These are phyloP conservation scores for Backusella parvicylindrica DNA, from an alignment of 192 early-diverging fungal genomes.

Conservation along the genomic window DNA sequence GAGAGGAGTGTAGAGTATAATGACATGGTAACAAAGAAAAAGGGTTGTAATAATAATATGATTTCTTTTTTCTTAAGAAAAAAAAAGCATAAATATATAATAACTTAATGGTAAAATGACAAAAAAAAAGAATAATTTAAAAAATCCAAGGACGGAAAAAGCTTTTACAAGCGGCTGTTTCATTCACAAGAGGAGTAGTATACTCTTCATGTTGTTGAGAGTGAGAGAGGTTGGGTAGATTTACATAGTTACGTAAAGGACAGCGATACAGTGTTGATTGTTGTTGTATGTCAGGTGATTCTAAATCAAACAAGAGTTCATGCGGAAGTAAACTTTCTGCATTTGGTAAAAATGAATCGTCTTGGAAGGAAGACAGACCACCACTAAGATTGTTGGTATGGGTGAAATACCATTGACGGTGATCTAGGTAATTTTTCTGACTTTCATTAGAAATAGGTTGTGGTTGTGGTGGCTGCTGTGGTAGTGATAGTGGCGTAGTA, in stretches of 20 bases:
- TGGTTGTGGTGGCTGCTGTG: neutral
- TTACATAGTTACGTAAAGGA: constrained; percentile 1
- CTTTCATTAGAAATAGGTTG: neutral
- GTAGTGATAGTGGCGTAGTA: neutral
- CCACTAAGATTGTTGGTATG: neutral
- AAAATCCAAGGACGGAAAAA: constrained; percentile 14
- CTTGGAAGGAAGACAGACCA: neutral
- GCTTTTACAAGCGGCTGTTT: neutral
- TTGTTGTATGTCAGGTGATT: neutral
- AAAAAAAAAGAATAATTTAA: neutral
- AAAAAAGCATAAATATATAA: neutral
- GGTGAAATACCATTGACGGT: neutral
- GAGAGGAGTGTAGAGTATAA: neutral
- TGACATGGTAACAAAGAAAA: neutral
- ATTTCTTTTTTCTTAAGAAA: neutral
- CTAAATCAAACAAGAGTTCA: constrained; percentile 12
- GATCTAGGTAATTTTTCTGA: neutral
- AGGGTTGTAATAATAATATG: neutral
- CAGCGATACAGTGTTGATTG: neutral
- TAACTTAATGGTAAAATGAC: neutral
- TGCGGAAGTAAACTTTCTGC: constrained; percentile 16
- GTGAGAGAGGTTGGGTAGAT: neutral
- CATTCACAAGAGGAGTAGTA: neutral
- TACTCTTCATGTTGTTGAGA: neutral
- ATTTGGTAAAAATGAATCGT: constrained; percentile 12